Percentiles rank a stretch among this genome's conserved stretches.
Evolutionary conservation across 2,329 filamentous ascomycete species (phyloP).

Genomic region (Helicocarpus griseus): DNA sequence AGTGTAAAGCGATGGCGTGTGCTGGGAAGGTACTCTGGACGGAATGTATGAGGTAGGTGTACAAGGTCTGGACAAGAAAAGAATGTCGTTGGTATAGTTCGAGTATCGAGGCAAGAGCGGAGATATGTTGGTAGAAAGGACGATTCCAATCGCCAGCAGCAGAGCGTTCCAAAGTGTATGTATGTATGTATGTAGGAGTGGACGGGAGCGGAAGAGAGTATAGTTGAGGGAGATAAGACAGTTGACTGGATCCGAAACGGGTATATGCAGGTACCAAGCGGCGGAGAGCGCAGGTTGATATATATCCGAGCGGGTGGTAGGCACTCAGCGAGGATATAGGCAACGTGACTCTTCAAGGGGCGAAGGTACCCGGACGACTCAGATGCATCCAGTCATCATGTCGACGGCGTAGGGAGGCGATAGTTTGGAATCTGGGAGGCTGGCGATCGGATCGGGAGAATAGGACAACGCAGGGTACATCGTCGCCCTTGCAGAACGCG

Average conservation of each 20-base stretch:
- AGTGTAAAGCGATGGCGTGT: too few relatives aligned
- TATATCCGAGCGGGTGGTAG: conserved; percentile 8
- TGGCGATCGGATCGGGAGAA: conserved; percentile 10
- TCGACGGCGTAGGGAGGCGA: not conserved
- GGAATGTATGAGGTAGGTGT: not conserved
- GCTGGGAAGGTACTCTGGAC: too few relatives aligned
- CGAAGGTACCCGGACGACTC: conserved; percentile 5
- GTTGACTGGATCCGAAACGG: not conserved
- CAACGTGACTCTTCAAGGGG: conserved; percentile 11
- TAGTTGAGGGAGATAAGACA: not conserved
- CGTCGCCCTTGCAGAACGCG: conserved; percentile 5
- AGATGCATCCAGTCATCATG: conserved; percentile 4
- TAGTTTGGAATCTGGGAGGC: conserved; percentile 9
- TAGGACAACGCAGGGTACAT: conserved; percentile 7
- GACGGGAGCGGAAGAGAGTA: not conserved
- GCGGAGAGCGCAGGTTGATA: conserved; percentile 6
- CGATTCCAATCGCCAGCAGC: conserved; percentile 4
- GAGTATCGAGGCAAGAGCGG: not conserved
- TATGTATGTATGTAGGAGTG: not conserved
- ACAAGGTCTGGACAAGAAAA: not conserved
- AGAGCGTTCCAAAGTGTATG: not conserved
- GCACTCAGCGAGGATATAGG: conserved; percentile 4
- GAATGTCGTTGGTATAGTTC: not conserved
- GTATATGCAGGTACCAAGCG: conserved; percentile 11
- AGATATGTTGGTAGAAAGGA: not conserved